Evolutionary conservation across 2,329 filamentous ascomycete genomes (phyloP).

Genomic region (Trichoderma gracile): DNA sequence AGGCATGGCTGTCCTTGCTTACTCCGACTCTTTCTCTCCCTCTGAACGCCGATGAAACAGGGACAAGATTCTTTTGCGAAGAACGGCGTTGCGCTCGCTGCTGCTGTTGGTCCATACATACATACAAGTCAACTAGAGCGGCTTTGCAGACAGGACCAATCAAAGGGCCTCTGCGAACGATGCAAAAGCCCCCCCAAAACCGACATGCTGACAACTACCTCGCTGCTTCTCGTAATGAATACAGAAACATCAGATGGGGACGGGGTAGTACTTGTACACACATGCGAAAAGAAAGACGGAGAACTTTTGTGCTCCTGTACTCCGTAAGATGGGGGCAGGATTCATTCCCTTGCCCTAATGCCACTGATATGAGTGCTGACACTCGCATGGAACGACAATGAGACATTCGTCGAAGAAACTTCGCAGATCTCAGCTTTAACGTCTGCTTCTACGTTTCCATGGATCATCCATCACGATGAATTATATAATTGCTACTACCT

Average conservation of each 20-base stretch:
- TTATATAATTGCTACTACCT: too few species aligned
- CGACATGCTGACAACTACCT: not conserved
- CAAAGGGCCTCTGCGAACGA: not conserved
- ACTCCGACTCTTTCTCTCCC: not conserved
- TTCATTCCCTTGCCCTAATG: not conserved
- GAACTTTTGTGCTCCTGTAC: conserved; percentile 2
- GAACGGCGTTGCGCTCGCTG: too few species aligned
- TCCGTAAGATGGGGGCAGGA: not conserved
- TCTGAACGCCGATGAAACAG: not conserved
- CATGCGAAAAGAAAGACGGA: not conserved
- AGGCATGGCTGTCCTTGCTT: not conserved
- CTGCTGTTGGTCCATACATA: too few species aligned
- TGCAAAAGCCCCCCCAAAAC: not conserved
- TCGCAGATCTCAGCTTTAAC: too few species aligned
- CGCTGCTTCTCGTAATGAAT: conserved; percentile 3
- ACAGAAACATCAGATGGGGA: not conserved
- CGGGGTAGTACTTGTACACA: not conserved
- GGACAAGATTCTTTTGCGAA: too few species aligned
- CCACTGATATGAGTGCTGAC: not conserved
- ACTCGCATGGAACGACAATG: too few species aligned
- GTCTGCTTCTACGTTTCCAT: too few species aligned
- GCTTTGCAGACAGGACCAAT: not conserved
- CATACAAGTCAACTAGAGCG: not conserved
- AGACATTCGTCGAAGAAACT: too few species aligned
- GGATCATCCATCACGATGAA: too few species aligned